Evolutionary conservation across 345 rosid species (phyloP), one percentile per base, ranked within the genome.

Genomic region (Trapa incisa): DNA sequence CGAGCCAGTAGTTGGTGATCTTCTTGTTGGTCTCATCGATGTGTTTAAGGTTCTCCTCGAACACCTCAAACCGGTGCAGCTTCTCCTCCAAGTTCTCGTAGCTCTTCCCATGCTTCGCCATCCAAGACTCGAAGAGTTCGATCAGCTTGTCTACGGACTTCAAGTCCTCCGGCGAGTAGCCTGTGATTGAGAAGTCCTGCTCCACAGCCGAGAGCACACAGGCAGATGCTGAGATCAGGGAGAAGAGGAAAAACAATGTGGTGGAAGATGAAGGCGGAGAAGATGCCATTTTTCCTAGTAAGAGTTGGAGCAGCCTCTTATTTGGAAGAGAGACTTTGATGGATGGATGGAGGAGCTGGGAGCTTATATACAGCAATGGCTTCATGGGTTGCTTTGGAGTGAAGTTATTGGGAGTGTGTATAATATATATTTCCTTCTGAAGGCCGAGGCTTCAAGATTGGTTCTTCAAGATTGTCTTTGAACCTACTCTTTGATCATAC

Each of bases 61-160:
- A 92, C 57, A 86, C 76, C 75, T 89, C 93, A 22, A 85, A 87
- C 74, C 88, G 80, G 32, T 73, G 75, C 14, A 86, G 73, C 76
- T 83, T 87, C 77, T 89, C 92, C 68, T 86, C 96, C 35, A 86
- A 70, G 72, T 72, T 77, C 17, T 80, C 68, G 70, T 87, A 89
- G 58, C 75, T 75, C 75, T 82, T 92, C 66, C 75, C 80, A 62
- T 89, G 92, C 70, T 84, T 85, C 1, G 83, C 81, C 77, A 84
- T 79, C 96, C 98, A 89, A 22, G 79, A 75, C 56, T 89, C 96
- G 32, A 89, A 92, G 32, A 89, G 84, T 69, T 87, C 81, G 9
- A 83, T 61, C 57, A 89, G 87, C 16, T 72, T 81, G n/a, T 79
- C 86, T 2, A 73, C 73, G 71, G 89, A 86, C 53, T 79, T 68